Percentiles rank a stretch among this genome's conserved stretches.
These are phyloP conservation scores for Ogataea chonburiensis DNA, from an alignment of 805 yeast species.

Conservation along the genomic window DNA sequence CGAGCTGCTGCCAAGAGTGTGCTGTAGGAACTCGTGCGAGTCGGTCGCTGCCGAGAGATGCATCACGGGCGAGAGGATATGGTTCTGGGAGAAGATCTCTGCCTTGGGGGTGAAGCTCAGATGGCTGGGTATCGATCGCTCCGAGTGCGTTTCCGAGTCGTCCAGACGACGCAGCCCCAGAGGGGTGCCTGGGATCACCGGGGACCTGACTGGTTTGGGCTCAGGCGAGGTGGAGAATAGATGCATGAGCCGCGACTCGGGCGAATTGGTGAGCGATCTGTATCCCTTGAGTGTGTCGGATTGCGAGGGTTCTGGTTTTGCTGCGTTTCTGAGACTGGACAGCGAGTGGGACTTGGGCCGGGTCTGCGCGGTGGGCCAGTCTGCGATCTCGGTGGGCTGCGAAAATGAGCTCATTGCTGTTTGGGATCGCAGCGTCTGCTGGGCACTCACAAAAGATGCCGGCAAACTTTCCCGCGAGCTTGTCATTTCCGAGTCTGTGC, in stretches of 20 bases:
- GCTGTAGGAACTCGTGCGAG: slow-evolving; percentile 20
- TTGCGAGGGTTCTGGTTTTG: neutral
- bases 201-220: neutral
- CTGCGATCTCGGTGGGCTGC: neutral
- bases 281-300: neutral
- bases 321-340: neutral
- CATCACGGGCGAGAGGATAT: slow-evolving; percentile 17
- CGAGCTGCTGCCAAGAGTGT: slow-evolving; percentile 17
- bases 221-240: slow-evolving; percentile 1
- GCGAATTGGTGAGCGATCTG: slow-evolving; percentile 4
- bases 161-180: slow-evolving; percentile 8
- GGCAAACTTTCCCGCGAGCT: slow-evolving; percentile 4
- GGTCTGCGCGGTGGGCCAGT: neutral
- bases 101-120: slow-evolving; percentile 14
- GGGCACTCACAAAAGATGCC: slow-evolving; percentile 4
- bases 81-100: slow-evolving; percentile 12
- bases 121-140: slow-evolving; percentile 13
- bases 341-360: slow-evolving; percentile 3
- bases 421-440: slow-evolving; percentile 7
- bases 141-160: slow-evolving; percentile 8
- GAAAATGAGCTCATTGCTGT: slow-evolving; percentile 1
- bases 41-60: slow-evolving; percentile 14
- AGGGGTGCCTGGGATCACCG: slow-evolving; percentile 17
- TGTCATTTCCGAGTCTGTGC: neutral
- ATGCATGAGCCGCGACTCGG: neutral